These are phyloP conservation scores for Tulasnella sp. DNA, from an alignment of 768 basidiomycete species.

Conservation along the genomic window DNA sequence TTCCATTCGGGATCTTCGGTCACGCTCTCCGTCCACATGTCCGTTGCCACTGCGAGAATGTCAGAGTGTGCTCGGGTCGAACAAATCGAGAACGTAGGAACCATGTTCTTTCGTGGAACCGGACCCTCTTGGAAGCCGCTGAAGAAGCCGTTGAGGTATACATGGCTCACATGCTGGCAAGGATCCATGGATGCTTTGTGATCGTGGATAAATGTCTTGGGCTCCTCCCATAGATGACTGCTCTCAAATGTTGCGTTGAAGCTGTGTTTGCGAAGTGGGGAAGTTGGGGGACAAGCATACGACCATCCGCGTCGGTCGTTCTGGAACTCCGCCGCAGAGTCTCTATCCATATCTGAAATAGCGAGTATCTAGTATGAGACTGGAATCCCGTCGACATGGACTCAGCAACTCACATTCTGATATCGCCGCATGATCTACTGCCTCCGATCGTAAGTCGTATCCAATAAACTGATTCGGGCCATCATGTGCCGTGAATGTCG, in stretches of 20 bases:
- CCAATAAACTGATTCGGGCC: conserved; percentile 38
- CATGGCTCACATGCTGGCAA: conserved; percentile 42
- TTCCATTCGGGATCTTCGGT: conserved; percentile 37
- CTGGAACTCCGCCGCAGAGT: background rate
- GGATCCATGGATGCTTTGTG: conserved; percentile 50
- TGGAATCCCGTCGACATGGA: conserved; percentile 31
- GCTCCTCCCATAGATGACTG: background rate
- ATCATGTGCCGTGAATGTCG: conserved; percentile 40
- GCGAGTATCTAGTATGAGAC: conserved; percentile 28
- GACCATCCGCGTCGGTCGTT: conserved; percentile 30
- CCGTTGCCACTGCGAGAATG: conserved; percentile 33
- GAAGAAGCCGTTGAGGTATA: conserved; percentile 27
- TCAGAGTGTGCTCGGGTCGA: conserved; percentile 29
- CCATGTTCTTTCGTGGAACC: conserved; percentile 4
- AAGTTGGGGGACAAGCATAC: conserved; percentile 37
- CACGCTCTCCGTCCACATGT: conserved; percentile 32
- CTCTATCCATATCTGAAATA: conserved; percentile 26
- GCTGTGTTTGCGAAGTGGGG: background rate
- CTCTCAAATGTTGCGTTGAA: background rate
- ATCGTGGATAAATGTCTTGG: conserved; percentile 46
- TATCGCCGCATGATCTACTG: conserved; percentile 37
- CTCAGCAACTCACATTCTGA: conserved; percentile 35
- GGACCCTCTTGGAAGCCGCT: conserved; percentile 22
- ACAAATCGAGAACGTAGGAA: conserved; percentile 26
- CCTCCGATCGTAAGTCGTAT: conserved; percentile 37